phyloP scores from a whole-genome alignment of 2,329 filamentous ascomycete genomes.

The Orbilia oligospora region DNA sequence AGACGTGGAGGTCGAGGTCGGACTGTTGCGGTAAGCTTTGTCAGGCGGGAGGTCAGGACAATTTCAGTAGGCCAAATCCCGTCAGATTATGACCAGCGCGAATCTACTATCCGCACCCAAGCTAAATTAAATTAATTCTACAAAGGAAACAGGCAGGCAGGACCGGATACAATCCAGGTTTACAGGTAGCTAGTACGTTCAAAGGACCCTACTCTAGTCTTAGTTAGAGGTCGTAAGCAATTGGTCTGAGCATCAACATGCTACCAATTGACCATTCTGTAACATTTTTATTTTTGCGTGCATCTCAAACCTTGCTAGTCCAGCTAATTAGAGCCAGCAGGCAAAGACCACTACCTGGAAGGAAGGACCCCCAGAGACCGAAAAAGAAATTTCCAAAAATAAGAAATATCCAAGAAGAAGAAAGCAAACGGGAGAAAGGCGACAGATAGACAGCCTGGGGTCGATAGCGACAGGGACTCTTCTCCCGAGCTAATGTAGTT shows the following conservation, averaged over 20 bases:
- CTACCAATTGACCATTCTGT: conserved; percentile 50
- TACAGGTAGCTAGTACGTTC: conserved; percentile 50
- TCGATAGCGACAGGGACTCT: conserved; percentile 52
- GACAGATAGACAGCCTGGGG: conserved; percentile 58
- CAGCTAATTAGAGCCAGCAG: conserved; percentile 55
- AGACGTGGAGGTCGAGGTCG: conserved; percentile 45
- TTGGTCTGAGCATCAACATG: conserved; percentile 58
- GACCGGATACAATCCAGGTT: conserved; percentile 61
- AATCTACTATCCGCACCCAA: conserved; percentile 59
- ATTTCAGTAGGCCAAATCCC: conserved; percentile 58
- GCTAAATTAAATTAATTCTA: conserved; percentile 60
- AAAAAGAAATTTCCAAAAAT: conserved; percentile 54
- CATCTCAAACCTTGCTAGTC: conserved; percentile 57
- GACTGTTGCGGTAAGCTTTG: conserved; percentile 43
- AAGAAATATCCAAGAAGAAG: conserved; percentile 44
- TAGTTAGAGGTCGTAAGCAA: conserved; percentile 55
- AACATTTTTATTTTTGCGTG: conserved; percentile 56
- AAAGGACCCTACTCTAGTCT: conserved; percentile 48
- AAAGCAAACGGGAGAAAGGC: conserved; percentile 60
- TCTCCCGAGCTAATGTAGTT: conserved; percentile 56
- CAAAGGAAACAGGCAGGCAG: conserved; percentile 61
- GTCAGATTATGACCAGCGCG: conserved; percentile 44
- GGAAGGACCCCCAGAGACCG: conserved; percentile 47
- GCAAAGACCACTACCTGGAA: conserved; percentile 58
- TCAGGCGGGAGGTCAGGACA: conserved; percentile 47